Evolutionary conservation across 768 basidiomycete genomes (phyloP), one percentile per base, ranked within the genome.

Genomic region (Auriscalpium microsporum): DNA sequence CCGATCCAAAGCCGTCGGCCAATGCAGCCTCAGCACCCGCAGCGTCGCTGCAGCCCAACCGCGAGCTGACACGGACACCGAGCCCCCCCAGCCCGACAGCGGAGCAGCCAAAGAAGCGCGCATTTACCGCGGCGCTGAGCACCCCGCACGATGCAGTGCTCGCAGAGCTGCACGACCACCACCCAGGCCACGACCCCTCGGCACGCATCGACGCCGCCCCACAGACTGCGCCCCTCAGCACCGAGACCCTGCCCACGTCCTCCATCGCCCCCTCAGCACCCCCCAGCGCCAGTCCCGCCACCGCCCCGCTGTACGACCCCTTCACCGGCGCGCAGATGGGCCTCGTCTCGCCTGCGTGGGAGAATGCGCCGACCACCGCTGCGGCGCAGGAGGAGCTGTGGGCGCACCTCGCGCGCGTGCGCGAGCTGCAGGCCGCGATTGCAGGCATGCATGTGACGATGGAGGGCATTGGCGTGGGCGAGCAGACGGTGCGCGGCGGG

Each of bases 391-490:
- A 78, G 50, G 79, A 77, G 52, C 66, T 86, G 49, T 90, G 88
- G 88, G 63, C 76, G 0, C 82, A 84, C 58, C 76, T 90, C 14
- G 80, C 80, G 17, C 76, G 75, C 45, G 83, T 90, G n/a, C 67
- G 87, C 58, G 83, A 83, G 38, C 68, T 90, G 34, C 87, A 90
- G 66, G 80, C 78, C 53, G 80, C 87, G 59, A 80, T 90, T 36
- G 82, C 87, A 6, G 73, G 71, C 59, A 80, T 87, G 78, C 88
- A 90, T 64, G 69, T 83, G 10, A 80, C 84, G 23, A 86, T 90
- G 85, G 88, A 90, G 66, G 78, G 78, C 42, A 75, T 85, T 47
- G 81, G 82, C 1, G 60, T 69, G 21, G 53, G 36, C 1, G 48
- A 60, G 13, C 38, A 50, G 8, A 37, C n/a, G 4, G 37, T 48